These are phyloP conservation scores for Pleurotus ostreatus DNA, from an alignment of 768 basidiomycete genomes.

Conservation along the genomic window DNA sequence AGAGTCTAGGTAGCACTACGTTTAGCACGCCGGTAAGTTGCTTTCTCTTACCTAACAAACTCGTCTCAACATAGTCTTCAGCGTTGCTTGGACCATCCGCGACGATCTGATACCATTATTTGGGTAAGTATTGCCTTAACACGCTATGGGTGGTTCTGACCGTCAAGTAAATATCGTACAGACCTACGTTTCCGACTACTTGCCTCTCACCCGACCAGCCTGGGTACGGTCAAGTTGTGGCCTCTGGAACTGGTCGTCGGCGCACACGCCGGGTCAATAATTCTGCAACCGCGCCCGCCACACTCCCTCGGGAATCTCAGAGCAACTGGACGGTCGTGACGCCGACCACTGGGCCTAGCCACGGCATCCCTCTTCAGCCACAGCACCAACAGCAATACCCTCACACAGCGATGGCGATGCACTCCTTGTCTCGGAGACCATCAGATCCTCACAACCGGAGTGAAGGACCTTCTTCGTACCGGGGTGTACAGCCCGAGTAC, in stretches of 20 bases:
- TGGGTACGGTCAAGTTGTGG: conserved; percentile 81
- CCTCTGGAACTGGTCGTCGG: conserved; percentile 55
- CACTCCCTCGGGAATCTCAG: conserved; percentile 18
- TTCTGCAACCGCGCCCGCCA: conserved; percentile 15
- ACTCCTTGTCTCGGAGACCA: background rate
- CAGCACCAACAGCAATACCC: conserved; percentile 1
- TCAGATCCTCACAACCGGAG: conserved; percentile 1
- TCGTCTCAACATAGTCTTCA: conserved; percentile 19
- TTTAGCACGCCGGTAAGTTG: conserved; percentile 69
- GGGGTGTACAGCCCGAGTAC: background rate
- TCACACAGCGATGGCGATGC: background rate
- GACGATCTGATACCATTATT: conserved; percentile 85
- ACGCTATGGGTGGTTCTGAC: background rate
- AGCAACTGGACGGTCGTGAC: conserved; percentile 49
- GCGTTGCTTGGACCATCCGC: conserved; percentile 86
- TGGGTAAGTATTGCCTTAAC: conserved; percentile 45
- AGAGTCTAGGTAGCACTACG: conserved; percentile 65
- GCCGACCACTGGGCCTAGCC: conserved; percentile 25
- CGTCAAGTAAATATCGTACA: conserved; percentile 26
- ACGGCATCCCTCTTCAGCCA: conserved; percentile 16
- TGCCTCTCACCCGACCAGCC: conserved; percentile 84
- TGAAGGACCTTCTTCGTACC: background rate
- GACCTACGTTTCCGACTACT: conserved; percentile 79
- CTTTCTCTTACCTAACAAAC: background rate
- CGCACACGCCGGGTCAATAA: conserved; percentile 52